Conservation (phyloP, 2,329 filamentous ascomycete genomes). For the Diaporthe citri region DNA sequence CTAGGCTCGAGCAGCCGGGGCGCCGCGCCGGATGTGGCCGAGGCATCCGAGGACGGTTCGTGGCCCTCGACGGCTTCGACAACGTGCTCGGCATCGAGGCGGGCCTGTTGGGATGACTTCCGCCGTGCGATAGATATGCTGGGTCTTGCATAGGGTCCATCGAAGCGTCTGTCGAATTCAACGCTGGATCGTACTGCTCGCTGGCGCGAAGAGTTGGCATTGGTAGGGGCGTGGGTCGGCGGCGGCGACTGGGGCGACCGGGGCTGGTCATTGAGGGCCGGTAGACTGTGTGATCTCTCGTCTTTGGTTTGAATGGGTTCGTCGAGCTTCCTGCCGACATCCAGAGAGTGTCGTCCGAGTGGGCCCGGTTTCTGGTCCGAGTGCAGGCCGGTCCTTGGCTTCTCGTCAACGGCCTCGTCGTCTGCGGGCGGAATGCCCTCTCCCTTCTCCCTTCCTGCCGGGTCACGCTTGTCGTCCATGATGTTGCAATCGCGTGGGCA, state of each 20-base stretch:
- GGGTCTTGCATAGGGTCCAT: slow-evolving; percentile 45
- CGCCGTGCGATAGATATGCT: slow-evolving; percentile 44
- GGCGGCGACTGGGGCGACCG: slow-evolving; percentile 30
- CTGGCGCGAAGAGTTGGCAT: slow-evolving; percentile 18
- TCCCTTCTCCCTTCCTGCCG: not conserved
- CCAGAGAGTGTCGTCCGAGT: slow-evolving; percentile 34
- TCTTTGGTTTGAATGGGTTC: not conserved
- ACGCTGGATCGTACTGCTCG: slow-evolving; percentile 41
- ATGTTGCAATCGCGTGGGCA: not conserved
- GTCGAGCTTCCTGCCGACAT: slow-evolving; percentile 7
- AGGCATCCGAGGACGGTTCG: not conserved
- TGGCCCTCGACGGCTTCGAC: slow-evolving; percentile 6
- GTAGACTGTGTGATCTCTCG: slow-evolving; percentile 35
- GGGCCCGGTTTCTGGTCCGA: slow-evolving; percentile 17
- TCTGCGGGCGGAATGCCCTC: not conserved
- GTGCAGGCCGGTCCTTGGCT: slow-evolving; percentile 26
- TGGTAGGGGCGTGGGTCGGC: slow-evolving; percentile 34
- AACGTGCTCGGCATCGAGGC: slow-evolving; percentile 1
- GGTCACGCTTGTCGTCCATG: slow-evolving; percentile 20
- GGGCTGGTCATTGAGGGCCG: slow-evolving; percentile 17
- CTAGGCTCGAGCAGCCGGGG: slow-evolving; percentile 38
- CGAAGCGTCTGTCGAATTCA: slow-evolving; percentile 46
- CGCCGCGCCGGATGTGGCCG: slow-evolving; percentile 18
- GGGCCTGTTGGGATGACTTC: slow-evolving; percentile 34
- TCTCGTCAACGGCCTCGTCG: not conserved